Percentiles rank a stretch among this genome's conserved stretches.
Evolutionary conservation across 2,329 filamentous ascomycete species (phyloP).

Genomic region (Talaromyces sp.): DNA sequence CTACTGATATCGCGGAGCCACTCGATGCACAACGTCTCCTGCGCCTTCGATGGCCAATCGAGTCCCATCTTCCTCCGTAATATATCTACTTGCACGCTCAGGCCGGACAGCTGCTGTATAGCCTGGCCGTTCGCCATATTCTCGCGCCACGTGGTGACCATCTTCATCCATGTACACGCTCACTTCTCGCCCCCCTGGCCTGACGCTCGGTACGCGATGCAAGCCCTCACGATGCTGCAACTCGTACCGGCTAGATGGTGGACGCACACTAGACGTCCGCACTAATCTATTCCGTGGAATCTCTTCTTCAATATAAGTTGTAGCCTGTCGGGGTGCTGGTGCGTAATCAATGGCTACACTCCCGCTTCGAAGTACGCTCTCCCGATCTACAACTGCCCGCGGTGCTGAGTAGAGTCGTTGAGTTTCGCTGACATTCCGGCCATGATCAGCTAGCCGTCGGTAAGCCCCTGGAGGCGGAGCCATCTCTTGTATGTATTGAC

Average conservation of each 20-base stretch:
- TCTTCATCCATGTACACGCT: conserved; percentile 44
- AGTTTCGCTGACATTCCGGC: conserved; percentile 30
- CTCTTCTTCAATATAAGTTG: conserved; percentile 61
- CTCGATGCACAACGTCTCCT: conserved; percentile 31
- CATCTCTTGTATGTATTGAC: conserved; percentile 45
- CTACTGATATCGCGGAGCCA: conserved; percentile 33
- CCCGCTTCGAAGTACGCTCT: conserved; percentile 34
- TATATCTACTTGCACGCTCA: conserved; percentile 33
- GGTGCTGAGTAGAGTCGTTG: conserved; percentile 29
- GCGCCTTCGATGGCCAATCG: conserved; percentile 31
- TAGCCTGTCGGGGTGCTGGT: conserved; percentile 27
- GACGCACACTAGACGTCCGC: conserved; percentile 58
- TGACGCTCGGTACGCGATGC: conserved; percentile 42
- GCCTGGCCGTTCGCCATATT: conserved; percentile 47
- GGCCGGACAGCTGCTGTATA: conserved; percentile 36
- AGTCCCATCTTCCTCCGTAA: conserved; percentile 34
- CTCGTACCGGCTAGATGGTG: conserved; percentile 46
- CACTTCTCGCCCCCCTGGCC: conserved; percentile 41
- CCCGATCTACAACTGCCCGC: conserved; percentile 32
- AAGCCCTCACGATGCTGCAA: conserved; percentile 33
- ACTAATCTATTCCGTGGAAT: conserved; percentile 54
- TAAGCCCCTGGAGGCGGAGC: conserved; percentile 42
- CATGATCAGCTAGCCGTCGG: conserved; percentile 39
- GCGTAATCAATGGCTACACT: conserved; percentile 44
- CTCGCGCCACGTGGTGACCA: conserved; percentile 38